Percentiles rank a stretch among this genome's conserved stretches.
These are phyloP conservation scores for Neurospora sp. DNA, from an alignment of 495 filamentous ascomycete genomes.

Conservation along the genomic window DNA sequence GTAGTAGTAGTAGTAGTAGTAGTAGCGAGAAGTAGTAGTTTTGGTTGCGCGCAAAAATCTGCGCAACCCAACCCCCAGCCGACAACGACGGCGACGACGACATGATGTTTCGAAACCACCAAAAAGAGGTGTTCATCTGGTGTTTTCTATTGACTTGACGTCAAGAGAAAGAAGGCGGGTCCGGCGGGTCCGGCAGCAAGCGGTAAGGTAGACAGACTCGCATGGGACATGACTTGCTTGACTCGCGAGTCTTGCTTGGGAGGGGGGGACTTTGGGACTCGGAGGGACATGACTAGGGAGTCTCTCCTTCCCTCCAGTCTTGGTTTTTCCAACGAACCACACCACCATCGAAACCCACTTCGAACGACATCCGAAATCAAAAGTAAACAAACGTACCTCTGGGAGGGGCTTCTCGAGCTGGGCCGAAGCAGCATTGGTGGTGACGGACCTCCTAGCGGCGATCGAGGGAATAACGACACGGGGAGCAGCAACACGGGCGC, in stretches of 20 bases:
- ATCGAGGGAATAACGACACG: slow-evolving; percentile 44
- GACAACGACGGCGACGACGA: background rate
- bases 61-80: background rate
- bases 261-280: background rate
- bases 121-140: background rate
- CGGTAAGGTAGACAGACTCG: background rate
- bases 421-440: slow-evolving; percentile 85
- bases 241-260: background rate
- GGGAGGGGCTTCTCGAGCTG: slow-evolving; percentile 82
- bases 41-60: background rate
- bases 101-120: background rate
- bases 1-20: background rate
- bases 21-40: background rate
- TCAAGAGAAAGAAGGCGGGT: background rate
- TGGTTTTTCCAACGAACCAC: background rate
- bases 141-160: background rate
- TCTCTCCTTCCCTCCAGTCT: background rate
- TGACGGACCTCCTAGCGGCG: slow-evolving; percentile 53
- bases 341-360: background rate
- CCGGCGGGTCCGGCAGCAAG: background rate
- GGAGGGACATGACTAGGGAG: background rate
- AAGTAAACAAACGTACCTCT: slow-evolving; percentile 33
- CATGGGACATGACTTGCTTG: background rate
- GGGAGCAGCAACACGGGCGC: slow-evolving; percentile 24
- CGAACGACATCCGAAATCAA: background rate